Evolutionary conservation across 768 basidiomycete genomes (phyloP).

Genomic region (Amanita fuliginea): DNA sequence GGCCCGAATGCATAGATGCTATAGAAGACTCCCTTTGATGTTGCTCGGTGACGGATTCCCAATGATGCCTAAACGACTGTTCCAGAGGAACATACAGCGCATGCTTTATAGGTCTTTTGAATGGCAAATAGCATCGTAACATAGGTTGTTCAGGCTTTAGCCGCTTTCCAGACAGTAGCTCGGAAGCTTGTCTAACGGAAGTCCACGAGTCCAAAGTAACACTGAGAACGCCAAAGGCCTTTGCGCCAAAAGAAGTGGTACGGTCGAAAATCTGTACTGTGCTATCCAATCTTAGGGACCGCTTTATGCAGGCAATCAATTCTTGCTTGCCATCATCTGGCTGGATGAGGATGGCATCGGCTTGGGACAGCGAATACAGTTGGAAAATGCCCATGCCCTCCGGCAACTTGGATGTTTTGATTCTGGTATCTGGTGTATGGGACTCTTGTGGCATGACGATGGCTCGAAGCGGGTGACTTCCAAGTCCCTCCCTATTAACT

Average conservation of each 20-base stretch:
- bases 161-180: not conserved
- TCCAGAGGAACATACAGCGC: slow-evolving; percentile 4
- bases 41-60: slow-evolving; percentile 1
- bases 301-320: not conserved
- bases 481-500: not conserved
- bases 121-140: slow-evolving; percentile 2
- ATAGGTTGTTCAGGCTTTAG: not conserved
- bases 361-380: not conserved
- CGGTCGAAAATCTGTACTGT: not conserved
- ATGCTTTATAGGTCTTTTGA: not conserved
- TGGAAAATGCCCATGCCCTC: not conserved
- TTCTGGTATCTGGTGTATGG: not conserved
- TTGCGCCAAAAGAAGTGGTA: not conserved
- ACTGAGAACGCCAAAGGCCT: not conserved
- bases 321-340: not conserved
- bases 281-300: not conserved
- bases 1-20: not conserved
- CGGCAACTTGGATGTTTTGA: not conserved
- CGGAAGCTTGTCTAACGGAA: not conserved
- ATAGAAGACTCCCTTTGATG: not conserved
- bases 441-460: not conserved
- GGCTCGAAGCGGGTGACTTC: not conserved
- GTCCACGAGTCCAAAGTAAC: slow-evolving; percentile 1
- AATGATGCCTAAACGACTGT: not conserved
- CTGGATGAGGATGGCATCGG: slow-evolving; percentile 1